These are phyloP conservation scores for Globisporangium barbulae DNA, from an alignment of 352 stramenopile species.

Conservation along the genomic window DNA sequence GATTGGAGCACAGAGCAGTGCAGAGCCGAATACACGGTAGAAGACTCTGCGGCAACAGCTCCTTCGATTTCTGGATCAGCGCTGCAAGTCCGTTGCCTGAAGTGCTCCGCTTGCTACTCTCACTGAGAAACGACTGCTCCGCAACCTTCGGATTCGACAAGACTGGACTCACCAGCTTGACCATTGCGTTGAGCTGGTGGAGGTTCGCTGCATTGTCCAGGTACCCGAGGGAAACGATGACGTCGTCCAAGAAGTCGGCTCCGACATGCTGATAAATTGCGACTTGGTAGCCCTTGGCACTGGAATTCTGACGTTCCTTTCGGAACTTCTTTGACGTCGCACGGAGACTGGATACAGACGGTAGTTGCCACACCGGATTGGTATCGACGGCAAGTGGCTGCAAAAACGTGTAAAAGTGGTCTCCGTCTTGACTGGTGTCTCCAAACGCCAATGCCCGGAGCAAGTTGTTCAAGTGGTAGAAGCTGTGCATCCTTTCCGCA, in stretches of 20 bases:
- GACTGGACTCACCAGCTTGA: slow-evolving; percentile 54
- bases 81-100: slow-evolving; percentile 14
- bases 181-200: slow-evolving; percentile 59
- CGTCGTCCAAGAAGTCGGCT: slow-evolving; percentile 56
- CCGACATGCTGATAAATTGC: slow-evolving; percentile 48
- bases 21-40: slow-evolving; percentile 42
- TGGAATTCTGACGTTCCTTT: background rate
- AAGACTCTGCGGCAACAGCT: slow-evolving; percentile 37
- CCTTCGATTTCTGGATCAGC: slow-evolving; percentile 32
- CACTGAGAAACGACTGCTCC: slow-evolving; percentile 23
- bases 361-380: slow-evolving; percentile 33
- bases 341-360: slow-evolving; percentile 17
- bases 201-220: slow-evolving; percentile 39
- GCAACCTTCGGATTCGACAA: slow-evolving; percentile 40
- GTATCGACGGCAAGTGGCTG: slow-evolving; percentile 21
- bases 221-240: slow-evolving; percentile 49
- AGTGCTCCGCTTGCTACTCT: background rate
- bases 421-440: slow-evolving; percentile 21
- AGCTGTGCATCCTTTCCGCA: slow-evolving; percentile 41
- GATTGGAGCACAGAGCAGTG: slow-evolving; percentile 45
- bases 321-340: slow-evolving; percentile 11
- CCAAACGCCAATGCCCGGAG: slow-evolving; percentile 41
- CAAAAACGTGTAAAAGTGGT: slow-evolving; percentile 24
- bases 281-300: slow-evolving; percentile 15
- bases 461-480: slow-evolving; percentile 52